Percentiles rank a stretch among this genome's conserved stretches.
These are phyloP conservation scores for Daedalea quercina DNA, from an alignment of 768 basidiomycete species.

Conservation along the genomic window DNA sequence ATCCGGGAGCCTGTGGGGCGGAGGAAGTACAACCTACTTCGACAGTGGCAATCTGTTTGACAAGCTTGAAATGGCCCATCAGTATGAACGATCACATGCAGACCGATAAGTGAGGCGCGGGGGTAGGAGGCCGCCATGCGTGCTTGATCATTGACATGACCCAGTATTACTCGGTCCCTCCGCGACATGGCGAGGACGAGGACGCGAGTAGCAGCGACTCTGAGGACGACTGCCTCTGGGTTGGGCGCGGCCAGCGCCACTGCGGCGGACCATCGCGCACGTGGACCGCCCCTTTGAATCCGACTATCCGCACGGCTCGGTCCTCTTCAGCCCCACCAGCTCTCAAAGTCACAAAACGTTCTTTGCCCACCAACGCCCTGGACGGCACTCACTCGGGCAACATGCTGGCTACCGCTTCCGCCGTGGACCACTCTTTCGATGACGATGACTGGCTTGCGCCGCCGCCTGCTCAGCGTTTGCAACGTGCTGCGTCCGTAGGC, in stretches of 20 bases:
- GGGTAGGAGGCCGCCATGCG: background rate
- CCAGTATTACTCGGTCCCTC: conserved; percentile 1
- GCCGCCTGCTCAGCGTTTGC: conserved; percentile 37
- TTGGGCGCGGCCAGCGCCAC: conserved; percentile 13
- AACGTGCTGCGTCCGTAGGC: conserved; percentile 60
- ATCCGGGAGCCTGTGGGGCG: background rate
- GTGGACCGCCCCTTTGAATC: conserved; percentile 13
- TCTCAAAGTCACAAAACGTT: conserved; percentile 8
- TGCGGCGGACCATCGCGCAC: conserved; percentile 14
- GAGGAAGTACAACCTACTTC: background rate
- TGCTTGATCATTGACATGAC: background rate
- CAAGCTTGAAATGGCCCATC: background rate
- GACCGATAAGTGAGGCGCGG: conserved; percentile 1
- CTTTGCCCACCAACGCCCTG: conserved; percentile 10
- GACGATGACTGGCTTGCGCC: conserved; percentile 60
- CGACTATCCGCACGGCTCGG: conserved; percentile 15
- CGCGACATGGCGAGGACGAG: conserved; percentile 1
- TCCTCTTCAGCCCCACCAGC: conserved; percentile 25
- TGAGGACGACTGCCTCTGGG: conserved; percentile 23
- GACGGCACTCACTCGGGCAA: conserved; percentile 9
- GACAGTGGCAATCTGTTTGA: background rate
- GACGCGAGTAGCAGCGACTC: conserved; percentile 14
- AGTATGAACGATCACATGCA: conserved; percentile 1
- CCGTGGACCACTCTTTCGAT: conserved; percentile 59
- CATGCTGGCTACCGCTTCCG: conserved; percentile 31